Conservation (phyloP, 352 stramenopile genomes). For the Phytophthora europaea region DNA sequence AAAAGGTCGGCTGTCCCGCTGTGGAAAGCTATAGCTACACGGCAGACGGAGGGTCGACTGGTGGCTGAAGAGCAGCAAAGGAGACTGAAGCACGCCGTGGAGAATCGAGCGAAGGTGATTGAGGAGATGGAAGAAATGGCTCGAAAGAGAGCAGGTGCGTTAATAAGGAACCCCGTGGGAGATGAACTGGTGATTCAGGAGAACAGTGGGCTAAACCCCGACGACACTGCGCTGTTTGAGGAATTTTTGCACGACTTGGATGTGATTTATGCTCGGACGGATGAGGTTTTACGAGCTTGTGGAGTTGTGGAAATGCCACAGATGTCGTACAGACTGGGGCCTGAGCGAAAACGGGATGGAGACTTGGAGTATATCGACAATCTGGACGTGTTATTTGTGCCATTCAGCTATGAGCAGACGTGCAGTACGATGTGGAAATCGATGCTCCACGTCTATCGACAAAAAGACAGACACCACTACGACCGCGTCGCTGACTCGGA, state of each 20-base stretch:
- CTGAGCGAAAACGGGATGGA: conserved; percentile 20
- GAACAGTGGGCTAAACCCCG: conserved; percentile 6
- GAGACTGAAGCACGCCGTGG: conserved; percentile 24
- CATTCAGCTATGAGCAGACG: conserved; percentile 24
- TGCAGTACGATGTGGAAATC: conserved; percentile 33
- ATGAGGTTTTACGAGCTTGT: conserved; percentile 32
- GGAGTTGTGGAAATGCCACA: conserved; percentile 14
- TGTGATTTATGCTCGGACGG: conserved; percentile 24
- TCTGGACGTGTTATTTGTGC: conserved; percentile 32
- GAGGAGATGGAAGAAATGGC: conserved; percentile 28
- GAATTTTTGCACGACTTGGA: conserved; percentile 36
- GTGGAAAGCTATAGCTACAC: conserved; percentile 31
- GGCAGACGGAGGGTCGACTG: conserved; percentile 37
- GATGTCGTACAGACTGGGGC: conserved; percentile 17
- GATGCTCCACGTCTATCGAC: conserved; percentile 24
- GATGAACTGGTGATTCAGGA: background rate
- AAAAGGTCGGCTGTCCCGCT: background rate
- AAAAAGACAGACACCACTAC: conserved; percentile 23
- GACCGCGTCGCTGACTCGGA: conserved; percentile 27
- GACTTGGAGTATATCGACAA: conserved; percentile 32
- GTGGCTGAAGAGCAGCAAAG: conserved; percentile 34
- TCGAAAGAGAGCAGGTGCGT: background rate
- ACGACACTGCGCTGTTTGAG: conserved; percentile 32
- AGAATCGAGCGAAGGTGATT: conserved; percentile 28
- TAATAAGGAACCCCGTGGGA: background rate